Base-by-base conservation (phyloP, 257 asterid species). In the Lantana camara region DNA sequence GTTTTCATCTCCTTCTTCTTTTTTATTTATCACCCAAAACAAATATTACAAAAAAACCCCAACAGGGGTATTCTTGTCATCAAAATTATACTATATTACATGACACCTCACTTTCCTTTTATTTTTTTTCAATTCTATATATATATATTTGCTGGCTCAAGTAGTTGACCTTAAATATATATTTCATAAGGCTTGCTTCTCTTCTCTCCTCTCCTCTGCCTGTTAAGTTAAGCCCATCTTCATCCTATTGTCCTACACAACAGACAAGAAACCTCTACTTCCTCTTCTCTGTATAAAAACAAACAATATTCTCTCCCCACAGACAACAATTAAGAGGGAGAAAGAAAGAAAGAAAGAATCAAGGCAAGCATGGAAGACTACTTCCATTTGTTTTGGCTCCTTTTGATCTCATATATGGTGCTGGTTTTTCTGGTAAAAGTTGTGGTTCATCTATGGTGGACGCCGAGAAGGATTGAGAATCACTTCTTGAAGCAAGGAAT, bases 401-500 rank as follows among this genome's bases (percentile, higher is more conserved):
- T 78, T 37, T 35, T 79, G 50, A 66, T 78, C 77, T 78, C 88
- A 41, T 87, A 85, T 66, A 17, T 80, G 32, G 40, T 64, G 4
- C 67, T 79, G 9, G 52, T 83, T 11, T 38, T 73, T 20, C 42
- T 57, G 45, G 38, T 70, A n/a, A 85, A 87, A 68, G 17, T 70
- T 17, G 69, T 83, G 9, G 30, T 78, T 45, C 81, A 70, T 55
- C 76, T 84, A 0, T 90, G 92, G 97, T 93, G 94, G 90, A 77
- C 67, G 22, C 99, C 97, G 5, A 82, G 85, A 30, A 87, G 74
- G 72, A 67, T 77, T 21, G 84, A 83, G 68, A 69, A 71, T 11
- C 81, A 82, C 71, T 90, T 90, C 76, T 40, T 44, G 63, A 81
- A 77, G 30, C 96, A 93, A 73, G 97, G 97, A 46, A 87, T 93